phyloP scores from a whole-genome alignment of 345 rosid species.

The Populus ilicifolia region DNA sequence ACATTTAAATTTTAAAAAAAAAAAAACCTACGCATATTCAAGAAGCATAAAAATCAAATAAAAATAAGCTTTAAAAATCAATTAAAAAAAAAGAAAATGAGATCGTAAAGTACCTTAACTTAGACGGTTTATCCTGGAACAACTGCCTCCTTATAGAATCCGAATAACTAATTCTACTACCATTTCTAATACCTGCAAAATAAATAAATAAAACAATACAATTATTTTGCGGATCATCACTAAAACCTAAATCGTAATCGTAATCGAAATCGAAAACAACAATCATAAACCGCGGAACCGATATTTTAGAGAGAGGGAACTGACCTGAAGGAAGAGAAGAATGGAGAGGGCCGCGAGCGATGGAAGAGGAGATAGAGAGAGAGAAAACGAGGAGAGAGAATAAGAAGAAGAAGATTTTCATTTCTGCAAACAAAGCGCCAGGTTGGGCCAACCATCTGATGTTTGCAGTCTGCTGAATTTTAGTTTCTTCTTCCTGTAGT shows the following conservation, averaged over 20 bases:
- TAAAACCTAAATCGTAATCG: neutral
- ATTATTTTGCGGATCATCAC: neutral
- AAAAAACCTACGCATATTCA: neutral
- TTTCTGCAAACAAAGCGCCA: neutral
- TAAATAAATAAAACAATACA: neutral
- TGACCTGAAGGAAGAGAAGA: conserved; percentile 38
- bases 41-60: neutral
- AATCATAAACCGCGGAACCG: neutral
- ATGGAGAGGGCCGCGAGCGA: conserved; percentile 43
- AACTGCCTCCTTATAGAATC: conserved; percentile 39
- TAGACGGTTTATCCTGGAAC: conserved; percentile 29
- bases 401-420: conserved; percentile 11
- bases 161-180: conserved; percentile 13
- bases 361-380: conserved; percentile 19
- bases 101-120: conserved; percentile 37
- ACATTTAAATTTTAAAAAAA: neutral
- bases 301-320: neutral
- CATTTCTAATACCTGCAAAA: conserved; percentile 29
- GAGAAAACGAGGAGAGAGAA: conserved; percentile 18
- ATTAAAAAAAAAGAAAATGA: neutral
- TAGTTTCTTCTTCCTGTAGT: neutral
- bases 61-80: neutral
- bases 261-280: neutral
- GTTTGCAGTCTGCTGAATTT: neutral
- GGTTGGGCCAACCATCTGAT: neutral